Evolutionary conservation across 257 asterid genomes (phyloP), one percentile per base, ranked within the genome.

Genomic region (Prunella vulgaris): DNA sequence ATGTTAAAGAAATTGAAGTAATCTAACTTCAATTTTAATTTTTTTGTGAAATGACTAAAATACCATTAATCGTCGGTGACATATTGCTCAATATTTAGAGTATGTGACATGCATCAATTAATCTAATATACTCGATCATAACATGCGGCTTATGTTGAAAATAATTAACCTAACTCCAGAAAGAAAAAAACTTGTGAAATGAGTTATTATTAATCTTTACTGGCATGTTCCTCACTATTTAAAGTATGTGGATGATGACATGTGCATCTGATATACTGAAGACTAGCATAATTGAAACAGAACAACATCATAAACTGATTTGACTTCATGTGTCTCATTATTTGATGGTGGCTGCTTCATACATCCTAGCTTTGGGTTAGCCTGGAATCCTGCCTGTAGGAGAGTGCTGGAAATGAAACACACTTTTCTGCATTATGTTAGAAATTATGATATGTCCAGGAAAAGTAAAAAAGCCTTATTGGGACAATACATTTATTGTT

Each of bases 1-100:
- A 63, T 71, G 95, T 89, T 65, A 87, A 87, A 78, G 97, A 87
- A 90, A 91, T 86, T 57, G 97, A 94, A 84, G 99, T 91, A 86
- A 81, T 84, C 69, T 72, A 37, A 70, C 44, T 66, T 72, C 51
- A 22, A 10, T 74, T 27, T 46, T 61, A 22, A 21, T 10, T 12
- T 2, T 62, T 18, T 4, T 8, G 1, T 24, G 33, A 69, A 58
- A 40, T 60, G 32, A 10, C 38, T 70, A 48, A 49, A 52, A 64
- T 46, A 48, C 46, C 37, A 5, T 51, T 46, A 68, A 6, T 70
- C 6, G 20, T 10, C 70, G 60, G 40, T 73, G 49, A 33, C 52
- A 40, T 71, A 33, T 66, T 51, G 59, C 17, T 30, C 9, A 15
- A 44, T n/a, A 48, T 60, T 60, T 32, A 15, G 57, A 10, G 62